Base-by-base conservation (phyloP, 1,139 yeast genomes). In the Candida sanyaensis region DNA sequence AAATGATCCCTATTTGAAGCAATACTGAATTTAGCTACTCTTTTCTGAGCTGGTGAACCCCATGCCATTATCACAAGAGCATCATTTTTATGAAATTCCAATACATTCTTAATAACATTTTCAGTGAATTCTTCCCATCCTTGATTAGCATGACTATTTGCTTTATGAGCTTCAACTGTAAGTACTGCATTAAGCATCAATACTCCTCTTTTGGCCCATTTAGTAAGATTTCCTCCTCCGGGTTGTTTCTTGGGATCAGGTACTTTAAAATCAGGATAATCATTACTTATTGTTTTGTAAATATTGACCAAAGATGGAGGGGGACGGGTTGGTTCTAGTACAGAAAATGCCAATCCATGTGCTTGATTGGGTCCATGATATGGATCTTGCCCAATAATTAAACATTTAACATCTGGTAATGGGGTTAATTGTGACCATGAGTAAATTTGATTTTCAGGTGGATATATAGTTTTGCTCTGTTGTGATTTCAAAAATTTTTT, bases 71-170 rank as follows among this genome's bases (percentile, higher is more conserved):
- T 78, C 4, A 86, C 95, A 37, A 91, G 76, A 5, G 92, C 92
- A n/a, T 44, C 42, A 53, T 47, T 69, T n/a, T 50, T 46, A 49
- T 73, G 73, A 53, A 62, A 69, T 21, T 64, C 73, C 2, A 81
- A 73, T 26, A 78, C 80, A 0, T 60, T 55, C 32, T 77, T 69
- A 24, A 91, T 78, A 2, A 84, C 90, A 41, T 80, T 75, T 57
- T 82, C 90, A 0, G 99, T 95, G 64, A 95, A 92, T 37, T 71
- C 72, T 61, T 92, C 98, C 99, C 99, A 95, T 1, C 99, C 99
- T 55, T 77, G 78, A 33, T 84, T 83, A 0, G 97, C 83, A 62
- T 95, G 99, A 27, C 97, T 90, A 57, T 91, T 90, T 12, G 99
- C 97, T 60, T 84, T 83, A 63, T 92, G 98, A 0, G 97, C 96